A percentile compares a stretch with the other conserved stretches of the same genome.
These are phyloP conservation scores for Paramecium primaurelia DNA, from an alignment of 73 alveolate species.

Conservation along the genomic window DNA sequence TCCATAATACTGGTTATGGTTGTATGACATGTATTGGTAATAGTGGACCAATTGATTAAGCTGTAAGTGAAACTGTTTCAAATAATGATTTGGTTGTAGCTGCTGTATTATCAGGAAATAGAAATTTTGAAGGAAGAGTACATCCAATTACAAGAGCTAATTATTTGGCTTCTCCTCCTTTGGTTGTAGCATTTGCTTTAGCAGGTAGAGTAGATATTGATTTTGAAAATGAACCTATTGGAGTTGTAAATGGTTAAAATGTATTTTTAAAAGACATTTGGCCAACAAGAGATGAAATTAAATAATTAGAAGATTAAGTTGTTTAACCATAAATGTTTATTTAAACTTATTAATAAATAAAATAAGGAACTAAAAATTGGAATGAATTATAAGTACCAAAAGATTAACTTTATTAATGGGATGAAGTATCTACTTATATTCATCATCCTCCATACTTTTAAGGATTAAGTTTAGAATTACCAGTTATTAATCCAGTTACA, in stretches of 20 bases:
- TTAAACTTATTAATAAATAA: slow-evolving; percentile 57
- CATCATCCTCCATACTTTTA: slow-evolving; percentile 80
- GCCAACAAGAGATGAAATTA: slow-evolving; percentile 79
- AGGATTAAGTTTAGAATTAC: slow-evolving; percentile 68
- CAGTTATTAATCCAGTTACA: slow-evolving; percentile 56
- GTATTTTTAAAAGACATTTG: slow-evolving; percentile 81
- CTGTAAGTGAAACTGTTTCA: slow-evolving; percentile 68
- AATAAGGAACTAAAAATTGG: slow-evolving; percentile 74
- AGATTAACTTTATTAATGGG: slow-evolving; percentile 72
- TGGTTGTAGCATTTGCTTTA: slow-evolving; percentile 91
- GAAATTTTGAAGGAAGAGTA: slow-evolving; percentile 93
- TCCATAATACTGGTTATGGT: slow-evolving; percentile 87
- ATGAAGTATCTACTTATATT: slow-evolving; percentile 67
- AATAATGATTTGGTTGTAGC: slow-evolving; percentile 82
- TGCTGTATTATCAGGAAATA: slow-evolving; percentile 88
- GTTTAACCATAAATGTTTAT: slow-evolving; percentile 74
- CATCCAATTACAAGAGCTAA: slow-evolving; percentile 93
- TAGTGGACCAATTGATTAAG: slow-evolving; percentile 86
- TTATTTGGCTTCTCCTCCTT: slow-evolving; percentile 92
- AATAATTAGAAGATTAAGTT: slow-evolving; percentile 54
- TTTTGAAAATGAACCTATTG: slow-evolving; percentile 76
- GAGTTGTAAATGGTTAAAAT: slow-evolving; percentile 73
- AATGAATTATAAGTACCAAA: slow-evolving; percentile 69
- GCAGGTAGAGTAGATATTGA: slow-evolving; percentile 80
- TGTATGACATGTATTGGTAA: slow-evolving; percentile 96